A percentile compares a stretch with the other conserved stretches of the same genome.
phyloP scores from a whole-genome alignment of 1,284 basidiomycete genomes.

The Hemileia vastatrix region DNA sequence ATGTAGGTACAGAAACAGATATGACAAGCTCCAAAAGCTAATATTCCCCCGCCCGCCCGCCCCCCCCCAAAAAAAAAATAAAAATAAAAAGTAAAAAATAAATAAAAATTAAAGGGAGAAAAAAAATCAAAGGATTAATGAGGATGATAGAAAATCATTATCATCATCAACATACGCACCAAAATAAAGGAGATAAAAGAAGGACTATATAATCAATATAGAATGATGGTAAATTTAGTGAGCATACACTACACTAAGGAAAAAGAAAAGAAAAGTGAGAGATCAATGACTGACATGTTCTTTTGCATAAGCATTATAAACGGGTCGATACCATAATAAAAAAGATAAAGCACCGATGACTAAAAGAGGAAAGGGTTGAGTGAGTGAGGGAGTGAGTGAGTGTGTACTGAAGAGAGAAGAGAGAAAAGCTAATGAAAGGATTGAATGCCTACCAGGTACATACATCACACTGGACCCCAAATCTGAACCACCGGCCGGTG shows the following conservation, averaged over 20 bases:
- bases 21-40: constrained; percentile 19
- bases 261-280: background rate
- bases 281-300: constrained; percentile 7
- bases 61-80: background rate
- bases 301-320: constrained; percentile 22
- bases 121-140: too few species aligned
- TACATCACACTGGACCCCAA: constrained; percentile 56
- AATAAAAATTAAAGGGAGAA: background rate
- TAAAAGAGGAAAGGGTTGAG: background rate
- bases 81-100: background rate
- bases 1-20: constrained; percentile 21
- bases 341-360: background rate
- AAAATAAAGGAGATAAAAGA: constrained; percentile 22
- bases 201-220: too few species aligned
- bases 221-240: too few species aligned
- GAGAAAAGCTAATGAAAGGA: too few species aligned
- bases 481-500: constrained; percentile 66
- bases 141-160: too few species aligned
- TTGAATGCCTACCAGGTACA: constrained; percentile 9
- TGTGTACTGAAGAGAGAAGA: too few species aligned
- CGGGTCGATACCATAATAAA: constrained; percentile 11
- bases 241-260: too few species aligned
- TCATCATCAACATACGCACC: constrained; percentile 2
- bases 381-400: background rate
- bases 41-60: background rate